A percentile compares a stretch with the other conserved stretches of the same genome.
These are phyloP conservation scores for Dissophora ornata DNA, from an alignment of 192 early-diverging fungal species.

Conservation along the genomic window DNA sequence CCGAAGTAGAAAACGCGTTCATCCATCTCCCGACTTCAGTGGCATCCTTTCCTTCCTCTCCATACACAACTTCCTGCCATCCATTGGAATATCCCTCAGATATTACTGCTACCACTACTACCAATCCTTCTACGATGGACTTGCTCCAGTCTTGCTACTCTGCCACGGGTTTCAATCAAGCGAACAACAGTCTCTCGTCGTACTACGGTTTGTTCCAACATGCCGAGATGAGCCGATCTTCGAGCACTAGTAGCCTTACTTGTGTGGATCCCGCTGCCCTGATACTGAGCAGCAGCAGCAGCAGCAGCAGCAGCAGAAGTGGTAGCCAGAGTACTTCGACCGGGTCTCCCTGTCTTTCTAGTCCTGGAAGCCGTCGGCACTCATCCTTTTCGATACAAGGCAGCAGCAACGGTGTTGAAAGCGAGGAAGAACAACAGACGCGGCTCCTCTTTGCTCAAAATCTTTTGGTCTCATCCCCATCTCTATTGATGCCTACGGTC, in stretches of 20 bases:
- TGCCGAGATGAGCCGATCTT: slow-evolving; percentile 16
- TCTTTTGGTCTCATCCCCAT: background rate
- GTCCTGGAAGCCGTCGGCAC: background rate
- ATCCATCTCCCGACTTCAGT: slow-evolving; percentile 4
- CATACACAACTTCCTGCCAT: background rate
- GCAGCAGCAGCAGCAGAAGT: background rate
- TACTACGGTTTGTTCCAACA: background rate
- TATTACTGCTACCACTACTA: background rate
- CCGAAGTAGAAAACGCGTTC: background rate
- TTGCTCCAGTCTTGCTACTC: background rate
- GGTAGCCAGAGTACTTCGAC: background rate
- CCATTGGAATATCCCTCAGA: background rate
- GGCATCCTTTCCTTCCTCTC: background rate
- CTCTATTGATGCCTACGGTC: background rate
- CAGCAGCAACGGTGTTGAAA: background rate
- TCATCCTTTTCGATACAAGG: background rate
- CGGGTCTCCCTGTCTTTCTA: background rate
- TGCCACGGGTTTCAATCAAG: background rate
- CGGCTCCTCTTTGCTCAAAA: slow-evolving; percentile 13
- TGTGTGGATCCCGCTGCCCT: slow-evolving; percentile 25
- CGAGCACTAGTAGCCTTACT: slow-evolving; percentile 3
- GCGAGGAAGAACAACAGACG: slow-evolving; percentile 17
- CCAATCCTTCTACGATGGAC: slow-evolving; percentile 5
- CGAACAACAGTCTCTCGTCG: slow-evolving; percentile 7
- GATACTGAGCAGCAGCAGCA: background rate